Conservation (phyloP, 768 basidiomycete genomes). For the Boletus speciosus region DNA sequence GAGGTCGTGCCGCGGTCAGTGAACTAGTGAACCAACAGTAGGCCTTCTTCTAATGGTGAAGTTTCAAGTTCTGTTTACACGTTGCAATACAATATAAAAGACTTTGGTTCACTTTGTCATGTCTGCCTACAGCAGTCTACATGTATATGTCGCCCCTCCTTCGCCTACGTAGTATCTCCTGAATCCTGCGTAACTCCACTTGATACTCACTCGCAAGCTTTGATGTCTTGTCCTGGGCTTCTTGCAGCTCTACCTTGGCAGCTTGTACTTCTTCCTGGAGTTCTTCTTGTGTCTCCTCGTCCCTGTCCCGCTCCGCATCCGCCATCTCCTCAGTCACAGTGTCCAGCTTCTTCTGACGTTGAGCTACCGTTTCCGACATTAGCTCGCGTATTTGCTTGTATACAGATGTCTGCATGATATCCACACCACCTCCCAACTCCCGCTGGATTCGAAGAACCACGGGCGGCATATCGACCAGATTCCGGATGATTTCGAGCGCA, state of each 20-base stretch:
- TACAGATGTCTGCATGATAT: conserved; percentile 50
- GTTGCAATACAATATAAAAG: neutral
- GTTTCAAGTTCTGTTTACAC: neutral
- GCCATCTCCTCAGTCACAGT: conserved; percentile 43
- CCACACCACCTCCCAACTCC: conserved; percentile 46
- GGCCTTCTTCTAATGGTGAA: too few species aligned
- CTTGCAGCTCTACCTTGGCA: conserved; percentile 20
- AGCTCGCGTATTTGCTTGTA: conserved; percentile 50
- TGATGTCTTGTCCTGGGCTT: conserved; percentile 22
- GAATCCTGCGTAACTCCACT: conserved; percentile 24
- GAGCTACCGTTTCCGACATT: conserved; percentile 42
- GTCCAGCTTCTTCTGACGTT: conserved; percentile 44
- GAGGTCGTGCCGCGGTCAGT: neutral
- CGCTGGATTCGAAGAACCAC: conserved; percentile 47
- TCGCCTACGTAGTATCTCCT: conserved; percentile 21
- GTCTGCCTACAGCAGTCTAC: neutral
- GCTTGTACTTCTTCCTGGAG: conserved; percentile 36
- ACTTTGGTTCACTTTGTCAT: too few species aligned
- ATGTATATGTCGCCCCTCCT: neutral
- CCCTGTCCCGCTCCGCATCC: conserved; percentile 39
- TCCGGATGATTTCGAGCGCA: conserved; percentile 42
- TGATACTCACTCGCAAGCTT: conserved; percentile 26
- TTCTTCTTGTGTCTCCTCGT: conserved; percentile 44
- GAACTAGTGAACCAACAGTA: too few species aligned
- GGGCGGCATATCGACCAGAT: conserved; percentile 37